These are phyloP conservation scores for Ophiostoma tasmaniense DNA, from an alignment of 2,329 filamentous ascomycete species.

Conservation along the genomic window DNA sequence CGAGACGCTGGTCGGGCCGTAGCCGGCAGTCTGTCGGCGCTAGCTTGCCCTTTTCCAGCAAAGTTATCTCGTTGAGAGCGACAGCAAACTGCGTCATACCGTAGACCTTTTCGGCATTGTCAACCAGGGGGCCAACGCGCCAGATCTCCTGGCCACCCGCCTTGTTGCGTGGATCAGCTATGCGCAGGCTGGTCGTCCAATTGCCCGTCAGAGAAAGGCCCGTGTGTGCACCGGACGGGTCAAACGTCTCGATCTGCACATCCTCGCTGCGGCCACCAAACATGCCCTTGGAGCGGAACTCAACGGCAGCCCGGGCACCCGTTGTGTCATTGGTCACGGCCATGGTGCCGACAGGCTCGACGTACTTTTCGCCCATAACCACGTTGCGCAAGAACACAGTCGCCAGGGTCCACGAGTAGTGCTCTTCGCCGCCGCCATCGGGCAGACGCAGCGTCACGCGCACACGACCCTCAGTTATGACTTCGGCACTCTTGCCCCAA, in stretches of 20 bases:
- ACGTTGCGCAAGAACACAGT: slow-evolving; percentile 92
- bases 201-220: slow-evolving; percentile 66
- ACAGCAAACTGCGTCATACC: slow-evolving; percentile 85
- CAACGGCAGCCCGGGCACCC: slow-evolving; percentile 73
- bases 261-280: slow-evolving; percentile 93
- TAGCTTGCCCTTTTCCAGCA: slow-evolving; percentile 64
- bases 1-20: slow-evolving; percentile 76
- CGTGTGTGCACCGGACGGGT: slow-evolving; percentile 55
- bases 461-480: slow-evolving; percentile 83
- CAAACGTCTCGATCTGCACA: slow-evolving; percentile 66
- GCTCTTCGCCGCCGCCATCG: slow-evolving; percentile 60
- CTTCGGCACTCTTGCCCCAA: slow-evolving; percentile 94
- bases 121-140: slow-evolving; percentile 68
- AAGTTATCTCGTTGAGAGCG: slow-evolving; percentile 76
- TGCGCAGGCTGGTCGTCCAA: slow-evolving; percentile 69
- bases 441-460: slow-evolving; percentile 61
- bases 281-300: slow-evolving; percentile 94
- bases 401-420: slow-evolving; percentile 80
- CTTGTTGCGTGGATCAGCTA: slow-evolving; percentile 40
- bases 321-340: slow-evolving; percentile 74
- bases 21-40: slow-evolving; percentile 76
- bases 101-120: slow-evolving; percentile 71
- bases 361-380: slow-evolving; percentile 95
- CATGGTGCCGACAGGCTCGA: slow-evolving; percentile 90
- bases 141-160: slow-evolving; percentile 62